These are phyloP conservation scores for Chrysanthemum lavandulifolium DNA, from an alignment of 129 eudicot species.

Conservation along the genomic window DNA sequence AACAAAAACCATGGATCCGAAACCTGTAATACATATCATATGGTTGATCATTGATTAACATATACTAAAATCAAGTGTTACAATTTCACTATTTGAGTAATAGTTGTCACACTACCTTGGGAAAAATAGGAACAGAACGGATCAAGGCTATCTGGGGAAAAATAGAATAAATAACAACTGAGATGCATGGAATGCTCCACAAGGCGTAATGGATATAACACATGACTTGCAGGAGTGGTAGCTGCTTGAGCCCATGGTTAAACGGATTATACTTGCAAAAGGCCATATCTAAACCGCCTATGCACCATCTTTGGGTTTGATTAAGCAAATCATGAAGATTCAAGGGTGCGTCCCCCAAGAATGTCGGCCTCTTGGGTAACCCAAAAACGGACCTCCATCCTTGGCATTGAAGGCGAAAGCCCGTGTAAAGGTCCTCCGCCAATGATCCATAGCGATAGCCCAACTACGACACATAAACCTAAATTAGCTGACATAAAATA, in stretches of 20 bases:
- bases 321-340: conserved; percentile 44
- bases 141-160: conserved; percentile 44
- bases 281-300: conserved; percentile 40
- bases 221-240: conserved; percentile 29
- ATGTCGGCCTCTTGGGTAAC: conserved; percentile 42
- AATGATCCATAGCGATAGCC: conserved; percentile 56
- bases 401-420: conserved; percentile 40
- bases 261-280: conserved; percentile 32
- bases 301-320: conserved; percentile 52
- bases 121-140: conserved; percentile 28
- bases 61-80: too few relatives aligned
- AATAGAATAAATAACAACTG: conserved; percentile 41
- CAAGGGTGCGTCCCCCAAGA: conserved; percentile 51
- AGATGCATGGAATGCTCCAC: conserved; percentile 49
- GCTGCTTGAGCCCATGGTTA: conserved; percentile 22
- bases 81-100: neutral
- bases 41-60: neutral
- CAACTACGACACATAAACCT: conserved; percentile 28
- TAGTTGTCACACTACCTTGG: conserved; percentile 39
- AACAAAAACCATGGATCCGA: conserved; percentile 42
- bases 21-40: conserved; percentile 33
- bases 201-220: conserved; percentile 34
- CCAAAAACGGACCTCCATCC: conserved; percentile 43
- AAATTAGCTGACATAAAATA: neutral
- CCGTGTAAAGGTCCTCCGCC: conserved; percentile 44